Base-by-base conservation (phyloP, 495 filamentous ascomycete genomes). In the Penicillium odoratum region DNA sequence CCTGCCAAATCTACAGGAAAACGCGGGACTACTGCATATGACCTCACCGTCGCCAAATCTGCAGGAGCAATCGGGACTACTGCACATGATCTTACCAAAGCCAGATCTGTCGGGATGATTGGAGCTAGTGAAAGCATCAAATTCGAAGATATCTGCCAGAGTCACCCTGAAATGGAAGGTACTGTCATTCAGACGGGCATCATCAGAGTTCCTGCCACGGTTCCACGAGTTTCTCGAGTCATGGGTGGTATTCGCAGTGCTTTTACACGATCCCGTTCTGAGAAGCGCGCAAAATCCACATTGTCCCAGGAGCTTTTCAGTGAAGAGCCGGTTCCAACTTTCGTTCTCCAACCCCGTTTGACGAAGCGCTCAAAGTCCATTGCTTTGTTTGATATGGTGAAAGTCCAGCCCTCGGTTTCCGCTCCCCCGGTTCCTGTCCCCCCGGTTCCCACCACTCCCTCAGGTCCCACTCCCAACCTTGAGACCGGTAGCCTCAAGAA, bases 151-250 rank as follows among this genome's bases (percentile, higher is more conserved):
- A 15, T 46, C 16, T 6, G 49, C 30, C n/a, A 18, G 8, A 28
- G 29, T 4, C 47, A 51, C 26, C 25, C 55, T 7, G 25, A 15
- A 8, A 4, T 25, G 1, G 56, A 48, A 30, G 48, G 40, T 9
- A 40, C 5, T 7, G 40, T 47, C 28, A 52, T 53, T 30, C 49
- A 53, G 9, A 43, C 48, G 25, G n/a, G 15, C 38, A n/a, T 51
- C 21, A 29, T 45, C 18, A 55, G 36, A 13, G 6, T 4, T 7
- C 4, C 38, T 40, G 10, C 34, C 5, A 25, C 52, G 15, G 15
- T 13, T 4, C 49, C 49, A 25, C 49, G 33, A 8, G 40, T 51
- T 21, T 7, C 5, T 3, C 21, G 36, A 21, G 16, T 43, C 21
- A 8, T 50, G 13, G 36, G 16, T 10, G 38, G 36, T 29, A 10